phyloP scores from a whole-genome alignment of 352 stramenopile genomes.

The Phytopythium ostracodes region DNA sequence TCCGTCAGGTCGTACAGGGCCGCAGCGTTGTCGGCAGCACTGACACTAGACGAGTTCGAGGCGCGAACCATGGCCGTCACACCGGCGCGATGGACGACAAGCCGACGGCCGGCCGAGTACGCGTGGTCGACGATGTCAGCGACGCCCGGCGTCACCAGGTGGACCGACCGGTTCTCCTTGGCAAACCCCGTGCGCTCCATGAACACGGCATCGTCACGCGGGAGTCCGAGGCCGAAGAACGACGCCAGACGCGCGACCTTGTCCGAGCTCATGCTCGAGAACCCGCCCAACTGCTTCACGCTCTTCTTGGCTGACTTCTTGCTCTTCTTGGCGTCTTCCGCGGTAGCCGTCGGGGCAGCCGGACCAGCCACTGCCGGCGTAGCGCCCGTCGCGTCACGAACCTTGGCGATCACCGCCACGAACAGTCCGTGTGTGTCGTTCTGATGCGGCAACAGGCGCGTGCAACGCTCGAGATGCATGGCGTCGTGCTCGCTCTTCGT shows the following conservation, averaged over 20 bases:
- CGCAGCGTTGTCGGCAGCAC: background rate
- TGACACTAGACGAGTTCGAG: conserved; percentile 6
- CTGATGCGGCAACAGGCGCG: conserved; percentile 95
- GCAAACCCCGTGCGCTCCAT: conserved; percentile 65
- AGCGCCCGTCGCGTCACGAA: conserved; percentile 14
- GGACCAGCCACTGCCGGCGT: conserved; percentile 26
- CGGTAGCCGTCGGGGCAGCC: conserved; percentile 14
- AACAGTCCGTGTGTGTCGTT: conserved; percentile 99
- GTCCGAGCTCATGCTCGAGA: conserved; percentile 36
- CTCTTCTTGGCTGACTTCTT: conserved; percentile 54
- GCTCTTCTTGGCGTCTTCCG: conserved; percentile 16
- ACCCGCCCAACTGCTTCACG: conserved; percentile 63
- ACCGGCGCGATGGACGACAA: conserved; percentile 64
- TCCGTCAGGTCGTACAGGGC: conserved; percentile 42
- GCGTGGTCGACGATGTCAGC: conserved; percentile 31
- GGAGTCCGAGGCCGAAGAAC: conserved; percentile 38
- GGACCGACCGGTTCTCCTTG: conserved; percentile 57
- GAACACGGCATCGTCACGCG: conserved; percentile 21
- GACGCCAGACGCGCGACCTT: conserved; percentile 29
- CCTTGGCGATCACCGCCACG: conserved; percentile 92
- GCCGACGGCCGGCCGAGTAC: conserved; percentile 28
- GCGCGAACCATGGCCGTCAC: conserved; percentile 39
- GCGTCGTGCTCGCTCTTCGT: conserved; percentile 34
- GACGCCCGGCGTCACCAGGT: conserved; percentile 56
- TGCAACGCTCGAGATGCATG: conserved; percentile 89